These are phyloP conservation scores for Botrytis fabae DNA, from an alignment of 2,329 filamentous ascomycete genomes.

Conservation along the genomic window DNA sequence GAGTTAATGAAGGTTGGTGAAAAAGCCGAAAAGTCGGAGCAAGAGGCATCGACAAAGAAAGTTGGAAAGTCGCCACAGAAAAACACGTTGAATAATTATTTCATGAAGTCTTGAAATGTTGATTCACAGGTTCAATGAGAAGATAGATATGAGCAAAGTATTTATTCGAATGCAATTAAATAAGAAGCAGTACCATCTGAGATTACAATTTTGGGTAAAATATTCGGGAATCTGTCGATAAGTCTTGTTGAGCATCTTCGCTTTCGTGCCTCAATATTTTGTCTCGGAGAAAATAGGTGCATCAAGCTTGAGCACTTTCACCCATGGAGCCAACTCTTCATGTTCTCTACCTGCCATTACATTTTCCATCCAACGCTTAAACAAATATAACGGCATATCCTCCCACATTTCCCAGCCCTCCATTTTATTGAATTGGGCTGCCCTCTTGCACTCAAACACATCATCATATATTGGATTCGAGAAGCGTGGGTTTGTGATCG, in stretches of 20 bases:
- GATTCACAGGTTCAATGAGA: neutral
- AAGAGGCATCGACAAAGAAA: slow-evolving; percentile 42
- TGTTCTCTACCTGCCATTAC: neutral
- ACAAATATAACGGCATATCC: neutral
- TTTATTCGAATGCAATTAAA: neutral
- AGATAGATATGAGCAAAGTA: neutral
- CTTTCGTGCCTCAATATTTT: neutral
- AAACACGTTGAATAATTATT: slow-evolving; percentile 58
- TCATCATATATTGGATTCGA: neutral
- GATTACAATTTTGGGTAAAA: neutral
- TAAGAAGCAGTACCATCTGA: neutral
- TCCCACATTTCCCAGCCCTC: neutral
- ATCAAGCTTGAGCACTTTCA: neutral
- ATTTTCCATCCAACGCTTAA: slow-evolving; percentile 17
- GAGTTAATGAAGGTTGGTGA: slow-evolving; percentile 58
- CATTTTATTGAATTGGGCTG: neutral
- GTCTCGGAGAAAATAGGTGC: neutral
- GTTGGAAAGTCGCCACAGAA: slow-evolving; percentile 46
- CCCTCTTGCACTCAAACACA: neutral
- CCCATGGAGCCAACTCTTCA: neutral
- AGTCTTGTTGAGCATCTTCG: neutral
- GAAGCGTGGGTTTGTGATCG: neutral
- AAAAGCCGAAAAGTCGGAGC: slow-evolving; percentile 45
- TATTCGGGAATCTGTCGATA: neutral
- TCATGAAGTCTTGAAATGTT: slow-evolving; percentile 43